Base-by-base conservation (phyloP, 2,329 filamentous ascomycete genomes). In the Fusarium palustre region DNA sequence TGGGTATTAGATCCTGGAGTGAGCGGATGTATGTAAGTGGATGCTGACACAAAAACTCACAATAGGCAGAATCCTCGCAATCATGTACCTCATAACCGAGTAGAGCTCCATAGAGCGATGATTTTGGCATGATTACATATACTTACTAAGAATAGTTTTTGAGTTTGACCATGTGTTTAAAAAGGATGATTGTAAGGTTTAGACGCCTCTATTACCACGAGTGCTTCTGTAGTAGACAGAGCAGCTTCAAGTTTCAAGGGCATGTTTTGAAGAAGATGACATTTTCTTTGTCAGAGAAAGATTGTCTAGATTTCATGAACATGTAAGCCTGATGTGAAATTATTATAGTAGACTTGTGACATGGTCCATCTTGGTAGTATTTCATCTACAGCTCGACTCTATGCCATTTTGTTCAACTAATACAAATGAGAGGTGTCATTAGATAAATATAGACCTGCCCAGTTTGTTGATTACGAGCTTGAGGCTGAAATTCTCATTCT, bases 1-100 rank as follows among this genome's bases (percentile, higher is more conserved):
- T 54, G 22, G 41, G 43, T 53, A 16, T 43, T 30, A 22, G 34
- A 18, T 48, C 11, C 22, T 49, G 55, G 36, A 56, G 38, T 25
- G 33, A 36, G 31, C 41, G 41, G 41, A 18, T 60, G 39, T 60
- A 18, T 60, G 39, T 60, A 48, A 54, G 61, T 66, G 36, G 31
- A 66, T 31, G 47, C 22, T 66, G 22, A 33, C 28, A 46, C 45
- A 39, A 24, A 65, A 36, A 25, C 25, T 31, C 28, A 28, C 11
- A 46, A 24, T 34, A 57, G 48, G 58, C 60, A n/a, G 45, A 56
- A 47, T 45, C 28, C 38, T 48, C n/a, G 43, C 25, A 48, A 22
- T 22, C 41, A 24, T 36, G 12, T 28, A 47, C 25, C 24, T 43
- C 25, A 24, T 28, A 24, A 60, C 33, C 22, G 24, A 39, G 34